Evolutionary conservation across 352 stramenopile species (phyloP), one percentile per base, ranked within the genome.

Genomic region (Phytophthora europaea): DNA sequence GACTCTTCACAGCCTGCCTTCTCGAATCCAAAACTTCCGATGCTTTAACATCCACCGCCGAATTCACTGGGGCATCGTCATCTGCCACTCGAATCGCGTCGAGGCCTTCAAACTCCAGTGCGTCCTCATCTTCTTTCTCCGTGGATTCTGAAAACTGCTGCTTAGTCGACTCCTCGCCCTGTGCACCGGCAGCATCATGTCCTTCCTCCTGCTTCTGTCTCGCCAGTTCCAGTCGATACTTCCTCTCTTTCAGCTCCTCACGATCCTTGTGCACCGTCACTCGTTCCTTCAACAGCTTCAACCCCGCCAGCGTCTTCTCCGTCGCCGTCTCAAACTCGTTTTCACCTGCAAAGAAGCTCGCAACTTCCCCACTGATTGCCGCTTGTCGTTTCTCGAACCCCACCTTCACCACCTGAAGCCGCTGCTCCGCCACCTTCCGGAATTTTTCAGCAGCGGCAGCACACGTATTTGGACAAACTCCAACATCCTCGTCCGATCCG

Each of bases 401-500:
- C 33, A 12, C 20, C 22, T 66, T 66, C 1, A 94, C 84, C 0
- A 76, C 65, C 22, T 76, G 69, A 23, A 94, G 79, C 3, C 65
- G 67, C 10, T 74, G 53, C 22, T 81, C 53, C 22, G 86, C 84
- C 20, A 72, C 53, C 31, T 84, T 62, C 20, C 76, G 79, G 61
- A 80, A 82, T 18, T 52, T 72, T 18, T 67, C 62, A 0, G 88
- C 88, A 34, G 83, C 77, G 0, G 20, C 47, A 0, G 31, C 56
- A 60, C 90, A 97, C 38, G 82, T 89, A 52, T 95, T 83, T 3
- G 33, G 15, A 55, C 88, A 95, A 9, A 36, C 58, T 5, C 28
- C 18, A 10, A 67, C n/a, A 52, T 76, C 78, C 68, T 99, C 98
- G 66, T 99, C 97, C 15, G 87, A 88, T 12, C 97, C 98, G 73